Conservation (phyloP, 2,329 filamentous ascomycete genomes). For the Alternaria viburni region DNA sequence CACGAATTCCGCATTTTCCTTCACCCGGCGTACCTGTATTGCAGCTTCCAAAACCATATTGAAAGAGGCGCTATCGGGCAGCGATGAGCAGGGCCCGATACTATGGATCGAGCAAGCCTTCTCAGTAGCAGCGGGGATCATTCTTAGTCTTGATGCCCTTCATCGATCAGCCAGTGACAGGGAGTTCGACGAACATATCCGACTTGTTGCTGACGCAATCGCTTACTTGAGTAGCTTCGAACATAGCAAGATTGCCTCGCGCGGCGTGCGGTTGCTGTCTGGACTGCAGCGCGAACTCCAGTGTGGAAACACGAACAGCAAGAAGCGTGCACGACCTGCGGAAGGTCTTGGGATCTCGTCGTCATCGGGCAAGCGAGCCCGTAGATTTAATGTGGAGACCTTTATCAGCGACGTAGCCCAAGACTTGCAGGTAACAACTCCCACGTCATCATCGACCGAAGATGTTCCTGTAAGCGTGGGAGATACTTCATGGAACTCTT, state of each 20-base stretch:
- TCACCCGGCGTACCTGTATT: slow-evolving; percentile 50
- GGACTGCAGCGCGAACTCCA: slow-evolving; percentile 13
- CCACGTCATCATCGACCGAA: background rate
- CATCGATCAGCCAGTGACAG: slow-evolving; percentile 30
- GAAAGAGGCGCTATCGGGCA: slow-evolving; percentile 44
- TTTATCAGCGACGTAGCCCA: slow-evolving; percentile 15
- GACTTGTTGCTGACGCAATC: slow-evolving; percentile 14
- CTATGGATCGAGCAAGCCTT: slow-evolving; percentile 53
- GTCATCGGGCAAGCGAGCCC: slow-evolving; percentile 5
- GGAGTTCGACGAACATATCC: slow-evolving; percentile 13
- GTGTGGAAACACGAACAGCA: background rate
- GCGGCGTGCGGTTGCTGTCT: slow-evolving; percentile 18
- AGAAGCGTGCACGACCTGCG: slow-evolving; percentile 7
- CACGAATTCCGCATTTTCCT: slow-evolving; percentile 46
- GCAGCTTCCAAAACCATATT: slow-evolving; percentile 50
- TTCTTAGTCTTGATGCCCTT: slow-evolving; percentile 48
- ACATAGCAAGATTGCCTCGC: slow-evolving; percentile 16
- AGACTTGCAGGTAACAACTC: slow-evolving; percentile 9
- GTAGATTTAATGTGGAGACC: slow-evolving; percentile 6
- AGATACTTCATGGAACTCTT: slow-evolving; percentile 8
- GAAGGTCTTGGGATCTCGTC: background rate
- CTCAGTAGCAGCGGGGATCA: slow-evolving; percentile 50
- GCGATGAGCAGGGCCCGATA: slow-evolving; percentile 42
- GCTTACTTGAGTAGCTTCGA: slow-evolving; percentile 16
- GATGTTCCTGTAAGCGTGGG: background rate